Percentiles rank a stretch among this genome's conserved stretches.
These are phyloP conservation scores for Cladophialophora bantiana DNA, from an alignment of 2,329 filamentous ascomycete genomes.

Conservation along the genomic window DNA sequence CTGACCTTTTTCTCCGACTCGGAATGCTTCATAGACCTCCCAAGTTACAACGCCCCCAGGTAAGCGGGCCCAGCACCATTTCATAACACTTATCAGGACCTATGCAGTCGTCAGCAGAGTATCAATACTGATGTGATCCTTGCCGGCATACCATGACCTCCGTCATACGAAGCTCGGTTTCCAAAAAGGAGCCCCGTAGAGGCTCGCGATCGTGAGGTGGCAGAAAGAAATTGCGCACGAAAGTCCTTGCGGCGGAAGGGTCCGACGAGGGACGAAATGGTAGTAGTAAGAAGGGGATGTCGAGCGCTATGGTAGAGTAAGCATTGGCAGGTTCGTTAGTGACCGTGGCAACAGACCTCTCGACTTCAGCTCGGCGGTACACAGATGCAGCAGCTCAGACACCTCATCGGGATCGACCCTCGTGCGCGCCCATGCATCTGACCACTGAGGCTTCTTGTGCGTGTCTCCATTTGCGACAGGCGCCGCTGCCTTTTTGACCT, in stretches of 20 bases:
- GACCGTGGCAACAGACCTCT: slow-evolving; percentile 70
- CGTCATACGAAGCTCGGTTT: slow-evolving; percentile 87
- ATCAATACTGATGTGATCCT: slow-evolving; percentile 10
- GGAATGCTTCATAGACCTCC: slow-evolving; percentile 97
- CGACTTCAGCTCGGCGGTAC: slow-evolving; percentile 89
- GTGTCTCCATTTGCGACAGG: slow-evolving; percentile 59
- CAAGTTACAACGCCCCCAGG: slow-evolving; percentile 91
- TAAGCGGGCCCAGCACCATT: slow-evolving; percentile 98
- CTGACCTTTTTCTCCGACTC: slow-evolving; percentile 87
- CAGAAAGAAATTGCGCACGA: slow-evolving; percentile 91
- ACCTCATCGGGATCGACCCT: slow-evolving; percentile 89
- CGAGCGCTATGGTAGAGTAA: slow-evolving; percentile 68
- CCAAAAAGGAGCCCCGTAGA: slow-evolving; percentile 71
- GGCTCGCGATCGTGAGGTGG: slow-evolving; percentile 66
- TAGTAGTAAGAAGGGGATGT: slow-evolving; percentile 89
- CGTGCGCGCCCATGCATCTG: slow-evolving; percentile 83
- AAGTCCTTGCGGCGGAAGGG: slow-evolving; percentile 87
- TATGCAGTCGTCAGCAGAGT: slow-evolving; percentile 48
- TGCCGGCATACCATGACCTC: slow-evolving; percentile 79
- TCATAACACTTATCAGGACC: slow-evolving; percentile 91
- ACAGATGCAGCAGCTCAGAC: slow-evolving; percentile 81
- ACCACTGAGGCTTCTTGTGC: slow-evolving; percentile 78
- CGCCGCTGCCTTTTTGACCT: slow-evolving; percentile 66
- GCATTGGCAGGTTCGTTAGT: slow-evolving; percentile 32
- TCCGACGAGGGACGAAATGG: slow-evolving; percentile 94